phyloP scores from a whole-genome alignment of 805 yeast genomes.

The Crinitomyces ghanaensis region DNA sequence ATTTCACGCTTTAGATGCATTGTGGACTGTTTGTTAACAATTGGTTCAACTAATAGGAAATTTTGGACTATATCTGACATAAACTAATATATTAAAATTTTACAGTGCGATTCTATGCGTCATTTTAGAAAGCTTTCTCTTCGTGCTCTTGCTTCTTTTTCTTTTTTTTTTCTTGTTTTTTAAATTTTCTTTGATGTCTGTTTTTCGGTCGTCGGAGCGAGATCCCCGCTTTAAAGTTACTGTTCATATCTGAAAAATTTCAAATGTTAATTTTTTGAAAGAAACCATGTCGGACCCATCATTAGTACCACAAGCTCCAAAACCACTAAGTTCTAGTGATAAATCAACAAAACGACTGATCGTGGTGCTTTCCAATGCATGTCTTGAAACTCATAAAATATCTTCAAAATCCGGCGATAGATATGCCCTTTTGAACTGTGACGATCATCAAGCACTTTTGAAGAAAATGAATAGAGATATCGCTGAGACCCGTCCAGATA shows the following conservation, averaged over 20 bases:
- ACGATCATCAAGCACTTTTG: constrained; percentile 92
- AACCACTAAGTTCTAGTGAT: constrained; percentile 70
- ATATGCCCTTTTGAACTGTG: constrained; percentile 89
- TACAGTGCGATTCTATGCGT: too few relatives aligned
- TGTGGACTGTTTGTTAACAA: too few relatives aligned
- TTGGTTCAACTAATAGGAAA: too few relatives aligned
- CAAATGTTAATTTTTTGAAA: not conserved
- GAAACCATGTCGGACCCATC: constrained; percentile 46
- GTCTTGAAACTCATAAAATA: constrained; percentile 88
- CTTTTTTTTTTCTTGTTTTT: too few relatives aligned
- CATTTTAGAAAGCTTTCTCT: too few relatives aligned
- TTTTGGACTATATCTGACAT: too few relatives aligned
- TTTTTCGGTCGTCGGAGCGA: too few relatives aligned
- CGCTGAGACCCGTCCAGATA: constrained; percentile 98
- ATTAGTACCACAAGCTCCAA: constrained; percentile 81
- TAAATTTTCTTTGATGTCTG: not conserved
- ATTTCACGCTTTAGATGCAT: too few relatives aligned
- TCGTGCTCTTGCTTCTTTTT: too few relatives aligned
- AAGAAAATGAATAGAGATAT: constrained; percentile 96
- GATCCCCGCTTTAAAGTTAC: too few relatives aligned
- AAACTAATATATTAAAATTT: too few relatives aligned
- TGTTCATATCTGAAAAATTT: not conserved
- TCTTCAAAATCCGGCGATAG: constrained; percentile 80
- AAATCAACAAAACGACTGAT: constrained; percentile 76
- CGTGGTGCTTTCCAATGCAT: constrained; percentile 93